Evolutionary conservation across 352 stramenopile species (phyloP).

Genomic region (Chloridella minuta): DNA sequence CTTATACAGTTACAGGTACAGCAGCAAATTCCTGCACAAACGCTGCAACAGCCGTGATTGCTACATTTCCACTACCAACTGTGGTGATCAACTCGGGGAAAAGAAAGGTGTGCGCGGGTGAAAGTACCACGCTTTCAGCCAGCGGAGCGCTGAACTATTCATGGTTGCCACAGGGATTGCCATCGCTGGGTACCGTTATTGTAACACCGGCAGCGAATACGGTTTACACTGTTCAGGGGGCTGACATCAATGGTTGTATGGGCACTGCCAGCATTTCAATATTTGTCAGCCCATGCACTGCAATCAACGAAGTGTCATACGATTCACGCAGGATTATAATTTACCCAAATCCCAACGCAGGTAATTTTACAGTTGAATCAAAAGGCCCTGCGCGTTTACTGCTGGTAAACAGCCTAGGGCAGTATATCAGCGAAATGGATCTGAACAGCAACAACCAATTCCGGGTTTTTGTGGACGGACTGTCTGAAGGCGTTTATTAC

Average conservation of each 20-base stretch:
- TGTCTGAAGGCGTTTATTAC: neutral
- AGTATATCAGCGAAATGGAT: neutral
- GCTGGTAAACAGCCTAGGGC: neutral
- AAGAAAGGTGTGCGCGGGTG: neutral
- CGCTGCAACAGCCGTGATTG: too few species aligned
- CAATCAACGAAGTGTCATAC: neutral
- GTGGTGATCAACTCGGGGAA: neutral
- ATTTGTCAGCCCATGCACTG: neutral
- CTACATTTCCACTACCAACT: neutral
- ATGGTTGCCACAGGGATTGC: neutral
- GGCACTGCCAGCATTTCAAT: neutral
- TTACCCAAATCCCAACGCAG: neutral
- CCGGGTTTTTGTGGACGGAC: neutral
- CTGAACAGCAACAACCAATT: neutral
- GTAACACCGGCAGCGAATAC: neutral
- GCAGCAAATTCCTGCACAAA: too few species aligned
- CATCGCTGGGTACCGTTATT: neutral
- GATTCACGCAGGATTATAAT: neutral
- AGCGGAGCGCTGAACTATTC: neutral
- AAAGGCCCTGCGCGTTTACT: neutral
- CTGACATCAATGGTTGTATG: neutral
- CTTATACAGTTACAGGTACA: too few species aligned
- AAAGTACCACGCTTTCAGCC: neutral
- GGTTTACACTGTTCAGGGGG: neutral
- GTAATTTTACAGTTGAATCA: neutral